Evolutionary conservation across 805 yeast species (phyloP), one percentile per base, ranked within the genome.

Genomic region (Candida stauntonica): DNA sequence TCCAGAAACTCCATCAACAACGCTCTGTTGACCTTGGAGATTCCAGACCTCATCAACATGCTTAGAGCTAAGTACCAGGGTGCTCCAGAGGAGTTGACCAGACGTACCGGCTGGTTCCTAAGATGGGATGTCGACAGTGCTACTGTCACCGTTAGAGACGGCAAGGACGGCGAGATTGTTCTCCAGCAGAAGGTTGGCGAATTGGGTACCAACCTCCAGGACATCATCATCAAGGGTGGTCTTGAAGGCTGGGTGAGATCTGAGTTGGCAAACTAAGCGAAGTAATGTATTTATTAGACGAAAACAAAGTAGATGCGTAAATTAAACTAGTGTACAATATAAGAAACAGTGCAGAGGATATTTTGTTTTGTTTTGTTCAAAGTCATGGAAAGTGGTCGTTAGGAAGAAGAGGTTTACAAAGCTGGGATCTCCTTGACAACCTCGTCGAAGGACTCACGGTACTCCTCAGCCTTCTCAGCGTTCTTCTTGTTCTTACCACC

Each of bases 191-290:
- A 84, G 64, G 98, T 93, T 34, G 97, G 98, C 44, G 98, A 93
- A 63, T 72, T 93, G 46, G 98, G 99, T 48, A 79, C 88, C 39
- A 89, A 89, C 62, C 72, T 93, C 60, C 99, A 93, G 67, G 99
- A 93, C 52, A 93, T 93, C 55, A 93, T 93, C 49, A 89, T 91
- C 47, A 82, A 87, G 61, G 99, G 99, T 34, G 99, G 99, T 41
- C 77, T 93, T 42, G 99, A 93, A 72, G 95, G 95, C 29, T 93
- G 99, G 99, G 97, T 93, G 42, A 84, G 75, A 63, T 71, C 88
- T 16, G 83, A 86, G 61, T 66, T 81, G 47, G 34, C 42, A 55
- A 38, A 42, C 26, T 34, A 34, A 34, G 32, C n/a, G n/a, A n/a
- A n/a, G n/a, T n/a, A 6, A 13, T 18, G 15, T 18, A 15, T 17